Base-by-base conservation (phyloP, 495 filamentous ascomycete species). In the Hypoxylon perforatum region DNA sequence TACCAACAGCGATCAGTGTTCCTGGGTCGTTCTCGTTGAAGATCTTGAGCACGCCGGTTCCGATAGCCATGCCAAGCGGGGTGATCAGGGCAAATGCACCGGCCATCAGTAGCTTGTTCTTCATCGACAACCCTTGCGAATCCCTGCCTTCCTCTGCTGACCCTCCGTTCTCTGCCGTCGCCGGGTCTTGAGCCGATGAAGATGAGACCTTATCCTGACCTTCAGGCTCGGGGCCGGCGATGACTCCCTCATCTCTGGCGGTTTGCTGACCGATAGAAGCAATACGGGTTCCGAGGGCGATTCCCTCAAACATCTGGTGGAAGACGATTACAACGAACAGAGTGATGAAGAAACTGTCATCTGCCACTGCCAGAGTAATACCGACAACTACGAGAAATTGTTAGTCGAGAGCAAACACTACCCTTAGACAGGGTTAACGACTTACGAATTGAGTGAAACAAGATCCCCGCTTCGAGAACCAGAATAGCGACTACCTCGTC, bases 251-350 rank as follows among this genome's bases (percentile, higher is more conserved):
- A 6, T 7, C 52, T 25, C 46, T 59, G 11, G 18, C 15, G 10
- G 2, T 33, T 1, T 22, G 64, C 8, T 52, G 53, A 3, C 76
- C 74, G 19, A 91, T 79, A 0, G 85, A 82, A 5, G 90, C 87
- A 60, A 92, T 92, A 28, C 89, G 86, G 4, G 90, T 85, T 14
- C 91, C 90, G 9, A 93, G 84, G 17, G 91, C 91, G 54, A 93
- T 81, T 17, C 91, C 91, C 78, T 94, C 91, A 54, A 94, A 93
- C 71, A 90, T 89, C 70, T 94, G 86, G 63, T 87, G 86, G 75
- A 89, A 88, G 49, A 87, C 66, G 49, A 89, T 86, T 39, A 87
- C 87, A 35, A 82, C 71, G 59, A 86, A 82, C 28, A 89, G 81
- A 7, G 81, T 84, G 42, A 77, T 72, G 77, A 88, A 88, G 68